phyloP scores from a whole-genome alignment of 1,284 basidiomycete genomes.

The Cystobasidium sp. region DNA sequence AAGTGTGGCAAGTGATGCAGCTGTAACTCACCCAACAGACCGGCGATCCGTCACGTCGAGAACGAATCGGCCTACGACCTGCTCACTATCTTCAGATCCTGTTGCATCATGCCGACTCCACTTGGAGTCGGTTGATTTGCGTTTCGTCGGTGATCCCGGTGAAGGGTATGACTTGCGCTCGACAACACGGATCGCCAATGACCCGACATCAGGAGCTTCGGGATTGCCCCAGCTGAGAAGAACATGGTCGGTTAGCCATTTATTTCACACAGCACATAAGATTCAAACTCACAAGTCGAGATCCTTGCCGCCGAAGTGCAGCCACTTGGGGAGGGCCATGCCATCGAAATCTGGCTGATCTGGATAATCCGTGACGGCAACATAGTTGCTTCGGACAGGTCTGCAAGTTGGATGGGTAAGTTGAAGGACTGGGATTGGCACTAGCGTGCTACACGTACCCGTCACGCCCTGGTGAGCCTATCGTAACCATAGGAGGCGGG shows the following conservation, averaged over 20 bases:
- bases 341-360: constrained; percentile 32
- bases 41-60: constrained; percentile 40
- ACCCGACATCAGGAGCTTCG: constrained; percentile 34
- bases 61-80: constrained; percentile 45
- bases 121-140: constrained; percentile 13
- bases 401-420: neutral
- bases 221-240: constrained; percentile 42
- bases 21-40: constrained; percentile 28
- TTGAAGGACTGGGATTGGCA: too few species aligned
- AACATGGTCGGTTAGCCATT: neutral
- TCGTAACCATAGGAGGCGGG: constrained; percentile 31
- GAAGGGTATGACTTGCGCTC: constrained; percentile 26
- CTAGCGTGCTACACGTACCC: constrained; percentile 4
- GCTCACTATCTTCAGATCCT: constrained; percentile 32
- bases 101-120: constrained; percentile 27
- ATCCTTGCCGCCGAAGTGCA: constrained; percentile 35
- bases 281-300: constrained; percentile 41
- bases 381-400: constrained; percentile 27
- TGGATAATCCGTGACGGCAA: constrained; percentile 43
- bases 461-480: constrained; percentile 32
- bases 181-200: constrained; percentile 28
- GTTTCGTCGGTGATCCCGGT: constrained; percentile 30
- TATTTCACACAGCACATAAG: neutral
- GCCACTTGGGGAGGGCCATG: constrained; percentile 39
- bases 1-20: neutral